phyloP scores from a whole-genome alignment of 345 rosid genomes.

The Pistacia integerrima region DNA sequence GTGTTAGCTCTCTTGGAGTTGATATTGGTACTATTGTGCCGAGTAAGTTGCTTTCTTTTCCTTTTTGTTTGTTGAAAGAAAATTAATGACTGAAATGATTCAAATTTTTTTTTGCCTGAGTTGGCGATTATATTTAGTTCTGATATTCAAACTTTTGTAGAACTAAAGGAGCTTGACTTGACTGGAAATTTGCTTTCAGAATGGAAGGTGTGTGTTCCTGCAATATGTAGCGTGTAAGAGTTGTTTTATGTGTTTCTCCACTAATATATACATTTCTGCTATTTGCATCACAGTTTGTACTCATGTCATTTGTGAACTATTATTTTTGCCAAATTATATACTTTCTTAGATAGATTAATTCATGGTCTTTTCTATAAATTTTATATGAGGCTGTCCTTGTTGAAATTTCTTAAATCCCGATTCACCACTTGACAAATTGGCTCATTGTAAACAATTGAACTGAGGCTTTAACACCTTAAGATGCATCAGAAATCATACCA shows the following conservation, averaged over 20 bases:
- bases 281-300: background rate
- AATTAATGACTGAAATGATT: background rate
- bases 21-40: conserved; percentile 49
- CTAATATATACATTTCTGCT: background rate
- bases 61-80: background rate
- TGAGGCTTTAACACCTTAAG: no score
- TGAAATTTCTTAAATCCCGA: no score
- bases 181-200: conserved; percentile 88
- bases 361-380: background rate
- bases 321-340: background rate
- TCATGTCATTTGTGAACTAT: background rate
- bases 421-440: no score
- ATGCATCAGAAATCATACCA: no score
- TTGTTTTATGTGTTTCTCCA: background rate
- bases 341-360: background rate
- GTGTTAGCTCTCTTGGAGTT: conserved; percentile 68
- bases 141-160: conserved; percentile 39
- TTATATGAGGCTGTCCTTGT: background rate
- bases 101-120: background rate
- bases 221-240: conserved; percentile 5
- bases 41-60: conserved; percentile 46
- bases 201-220: conserved; percentile 66
- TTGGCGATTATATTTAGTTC: background rate
- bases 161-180: conserved; percentile 79
- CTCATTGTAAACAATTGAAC: no score